A percentile compares a stretch with the other conserved stretches of the same genome.
Evolutionary conservation across 2,329 filamentous ascomycete genomes (phyloP).

Genomic region (Drechslerella dactyloides): DNA sequence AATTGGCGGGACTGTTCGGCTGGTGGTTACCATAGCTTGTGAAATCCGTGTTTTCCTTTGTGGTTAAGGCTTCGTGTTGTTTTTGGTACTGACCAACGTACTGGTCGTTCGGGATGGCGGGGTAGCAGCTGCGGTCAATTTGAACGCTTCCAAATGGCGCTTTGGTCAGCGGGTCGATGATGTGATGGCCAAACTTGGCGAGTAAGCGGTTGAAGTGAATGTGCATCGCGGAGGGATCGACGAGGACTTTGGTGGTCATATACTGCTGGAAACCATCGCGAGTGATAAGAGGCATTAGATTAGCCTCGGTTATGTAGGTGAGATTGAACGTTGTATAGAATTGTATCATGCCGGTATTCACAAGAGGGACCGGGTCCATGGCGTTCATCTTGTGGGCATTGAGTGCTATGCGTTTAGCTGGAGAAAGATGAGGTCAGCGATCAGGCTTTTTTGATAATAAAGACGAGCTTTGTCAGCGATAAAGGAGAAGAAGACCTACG

Average conservation of each 20-base stretch:
- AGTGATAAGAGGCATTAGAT: conserved; percentile 38
- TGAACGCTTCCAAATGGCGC: conserved; percentile 29
- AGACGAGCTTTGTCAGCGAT: neutral
- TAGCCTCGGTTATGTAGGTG: conserved; percentile 36
- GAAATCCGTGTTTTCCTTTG: conserved; percentile 13
- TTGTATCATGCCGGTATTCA: conserved; percentile 38
- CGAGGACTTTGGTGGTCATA: conserved; percentile 27
- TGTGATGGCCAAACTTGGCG: conserved; percentile 23
- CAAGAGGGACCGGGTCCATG: conserved; percentile 12
- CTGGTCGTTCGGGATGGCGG: conserved; percentile 21
- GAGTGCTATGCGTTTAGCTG: conserved; percentile 24
- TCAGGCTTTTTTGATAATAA: neutral
- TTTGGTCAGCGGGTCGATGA: conserved; percentile 40
- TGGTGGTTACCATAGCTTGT: neutral
- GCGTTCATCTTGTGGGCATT: conserved; percentile 2
- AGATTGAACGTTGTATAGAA: conserved; percentile 35
- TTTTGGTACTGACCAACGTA: conserved; percentile 26
- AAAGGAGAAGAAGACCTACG: conserved; percentile 12
- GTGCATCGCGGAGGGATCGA: conserved; percentile 41
- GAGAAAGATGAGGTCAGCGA: neutral
- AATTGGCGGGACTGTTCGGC: neutral
- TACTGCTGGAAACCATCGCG: conserved; percentile 42
- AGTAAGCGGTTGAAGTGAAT: conserved; percentile 24
- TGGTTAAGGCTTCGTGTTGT: conserved; percentile 19
- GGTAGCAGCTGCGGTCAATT: conserved; percentile 30